Conservation (phyloP, 2,329 filamentous ascomycete genomes). For the Bipolaris zeicola region DNA sequence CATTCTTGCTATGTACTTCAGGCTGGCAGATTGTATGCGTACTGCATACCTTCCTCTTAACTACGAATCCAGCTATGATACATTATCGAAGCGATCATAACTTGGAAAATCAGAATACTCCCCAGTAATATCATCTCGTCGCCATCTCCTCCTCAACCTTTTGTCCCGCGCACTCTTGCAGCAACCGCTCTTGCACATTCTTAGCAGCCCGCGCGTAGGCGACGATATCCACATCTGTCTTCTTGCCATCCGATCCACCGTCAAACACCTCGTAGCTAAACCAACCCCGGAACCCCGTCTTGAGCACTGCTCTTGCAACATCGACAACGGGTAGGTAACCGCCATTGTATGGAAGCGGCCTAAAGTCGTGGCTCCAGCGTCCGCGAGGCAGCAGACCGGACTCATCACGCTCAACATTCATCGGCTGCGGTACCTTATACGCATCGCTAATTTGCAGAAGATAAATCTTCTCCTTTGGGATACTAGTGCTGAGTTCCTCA, state of each 20-base stretch:
- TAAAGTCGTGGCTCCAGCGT: conserved; percentile 72
- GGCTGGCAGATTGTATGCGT: too few species aligned
- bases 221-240: conserved; percentile 57
- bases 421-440: conserved; percentile 65
- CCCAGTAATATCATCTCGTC: conserved; percentile 14
- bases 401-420: conserved; percentile 57
- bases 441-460: conserved; percentile 77
- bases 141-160: conserved; percentile 20
- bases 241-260: conserved; percentile 59
- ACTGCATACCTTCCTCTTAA: background rate
- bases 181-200: conserved; percentile 52
- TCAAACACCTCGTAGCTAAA: conserved; percentile 76
- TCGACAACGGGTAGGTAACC: conserved; percentile 73
- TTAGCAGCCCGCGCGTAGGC: conserved; percentile 60
- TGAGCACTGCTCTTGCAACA: conserved; percentile 68
- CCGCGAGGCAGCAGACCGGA: conserved; percentile 65
- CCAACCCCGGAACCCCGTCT: conserved; percentile 70
- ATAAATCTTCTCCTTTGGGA: conserved; percentile 74
- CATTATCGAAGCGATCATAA: background rate
- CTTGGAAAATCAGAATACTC: too few species aligned
- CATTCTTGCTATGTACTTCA: too few species aligned
- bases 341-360: conserved; percentile 71
- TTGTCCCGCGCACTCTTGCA: conserved; percentile 38
- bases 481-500: conserved; percentile 58
- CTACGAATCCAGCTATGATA: background rate